Conservation (phyloP, 2,329 filamentous ascomycete species). For the Teratosphaeria gauchensis region DNA sequence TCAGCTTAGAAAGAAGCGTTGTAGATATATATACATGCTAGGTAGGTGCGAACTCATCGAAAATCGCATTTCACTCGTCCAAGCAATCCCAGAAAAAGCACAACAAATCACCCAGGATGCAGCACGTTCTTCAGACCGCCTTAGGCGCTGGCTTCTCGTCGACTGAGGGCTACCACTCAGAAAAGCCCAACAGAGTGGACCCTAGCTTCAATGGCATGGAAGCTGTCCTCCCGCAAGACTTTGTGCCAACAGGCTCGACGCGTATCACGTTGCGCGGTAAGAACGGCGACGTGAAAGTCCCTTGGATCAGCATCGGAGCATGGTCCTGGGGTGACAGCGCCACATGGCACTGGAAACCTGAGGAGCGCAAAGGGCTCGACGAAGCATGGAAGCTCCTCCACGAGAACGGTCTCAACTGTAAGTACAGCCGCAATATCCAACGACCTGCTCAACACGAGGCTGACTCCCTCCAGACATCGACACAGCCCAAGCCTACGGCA, state of each 20-base stretch:
- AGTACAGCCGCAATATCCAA: no score
- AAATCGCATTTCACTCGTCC: no score
- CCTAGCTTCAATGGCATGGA: constrained; percentile 11
- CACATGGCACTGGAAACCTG: constrained; percentile 20
- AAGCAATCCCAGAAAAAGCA: neutral
- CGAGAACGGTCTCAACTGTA: constrained; percentile 27
- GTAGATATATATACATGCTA: no score
- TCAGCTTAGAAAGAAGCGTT: no score
- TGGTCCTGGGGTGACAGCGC: no score
- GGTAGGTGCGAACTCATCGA: no score
- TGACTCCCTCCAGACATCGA: constrained; percentile 25
- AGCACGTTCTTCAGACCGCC: constrained; percentile 18
- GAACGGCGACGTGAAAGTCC: no score
- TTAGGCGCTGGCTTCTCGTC: constrained; percentile 14
- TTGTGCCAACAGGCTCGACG: constrained; percentile 2
- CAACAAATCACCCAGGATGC: constrained; percentile 8
- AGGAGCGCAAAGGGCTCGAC: constrained; percentile 28
- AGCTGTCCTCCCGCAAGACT: constrained; percentile 12
- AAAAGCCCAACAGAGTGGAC: constrained; percentile 13
- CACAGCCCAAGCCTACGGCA: constrained; percentile 36
- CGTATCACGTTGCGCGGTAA: no score
- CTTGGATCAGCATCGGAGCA: no score
- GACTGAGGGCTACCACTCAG: constrained; percentile 15
- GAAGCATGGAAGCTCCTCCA: constrained; percentile 24
- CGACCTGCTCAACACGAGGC: no score